Evolutionary conservation across 192 early-diverging fungal species (phyloP).

Genomic region (Podochytrium sp.): DNA sequence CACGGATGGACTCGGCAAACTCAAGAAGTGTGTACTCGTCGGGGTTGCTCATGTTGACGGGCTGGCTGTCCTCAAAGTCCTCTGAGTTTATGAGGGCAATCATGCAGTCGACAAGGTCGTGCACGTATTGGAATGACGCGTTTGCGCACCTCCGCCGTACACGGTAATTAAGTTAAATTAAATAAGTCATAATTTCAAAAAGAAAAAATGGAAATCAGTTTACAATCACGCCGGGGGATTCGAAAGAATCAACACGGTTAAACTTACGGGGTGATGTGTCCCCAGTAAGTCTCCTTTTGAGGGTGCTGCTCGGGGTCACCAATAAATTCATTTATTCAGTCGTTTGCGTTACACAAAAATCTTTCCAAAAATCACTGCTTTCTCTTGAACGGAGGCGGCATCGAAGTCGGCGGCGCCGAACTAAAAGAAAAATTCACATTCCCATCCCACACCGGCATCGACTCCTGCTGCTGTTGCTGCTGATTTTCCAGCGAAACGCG

Average conservation of each 20-base stretch:
- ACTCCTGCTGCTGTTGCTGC: neutral
- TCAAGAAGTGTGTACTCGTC: slow-evolving; percentile 80
- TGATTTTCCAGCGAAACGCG: neutral
- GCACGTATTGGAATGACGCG: slow-evolving; percentile 83
- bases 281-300: slow-evolving; percentile 86
- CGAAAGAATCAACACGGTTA: slow-evolving; percentile 1
- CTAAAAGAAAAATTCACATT: slow-evolving; percentile 9
- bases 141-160: slow-evolving; percentile 80
- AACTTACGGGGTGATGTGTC: slow-evolving; percentile 47
- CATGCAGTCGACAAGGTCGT: slow-evolving; percentile 81
- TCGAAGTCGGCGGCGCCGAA: slow-evolving; percentile 5
- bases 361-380: slow-evolving; percentile 4
- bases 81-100: slow-evolving; percentile 76
- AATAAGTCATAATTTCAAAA: slow-evolving; percentile 48
- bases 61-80: slow-evolving; percentile 68
- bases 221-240: too few species aligned
- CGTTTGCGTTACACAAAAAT: neutral
- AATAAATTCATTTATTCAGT: too few species aligned
- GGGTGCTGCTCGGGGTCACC: slow-evolving; percentile 87
- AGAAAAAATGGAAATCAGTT: neutral
- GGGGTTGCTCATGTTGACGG: slow-evolving; percentile 83
- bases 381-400: slow-evolving; percentile 14
- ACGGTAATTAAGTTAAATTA: slow-evolving; percentile 56
- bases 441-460: slow-evolving; percentile 5
- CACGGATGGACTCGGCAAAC: slow-evolving; percentile 76